phyloP scores from a whole-genome alignment of 352 stramenopile genomes.

The Pythium folliculosum region DNA sequence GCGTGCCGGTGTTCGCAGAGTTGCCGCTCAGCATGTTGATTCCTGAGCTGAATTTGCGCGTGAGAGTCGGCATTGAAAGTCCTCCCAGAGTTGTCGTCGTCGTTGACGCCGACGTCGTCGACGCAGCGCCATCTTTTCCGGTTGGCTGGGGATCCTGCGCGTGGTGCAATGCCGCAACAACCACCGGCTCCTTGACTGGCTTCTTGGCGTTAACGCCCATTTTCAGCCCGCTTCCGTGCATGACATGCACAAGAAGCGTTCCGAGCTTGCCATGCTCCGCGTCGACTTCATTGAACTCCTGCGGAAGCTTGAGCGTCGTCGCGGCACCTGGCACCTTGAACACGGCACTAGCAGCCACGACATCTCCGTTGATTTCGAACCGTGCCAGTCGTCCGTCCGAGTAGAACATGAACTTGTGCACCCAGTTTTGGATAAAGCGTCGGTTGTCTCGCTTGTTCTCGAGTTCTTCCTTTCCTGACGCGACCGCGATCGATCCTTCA shows the following conservation, averaged over 20 bases:
- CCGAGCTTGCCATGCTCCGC: constrained; percentile 74
- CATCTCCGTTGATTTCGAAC: constrained; percentile 89
- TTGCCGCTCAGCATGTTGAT: constrained; percentile 55
- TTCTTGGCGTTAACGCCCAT: constrained; percentile 70
- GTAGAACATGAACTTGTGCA: constrained; percentile 91
- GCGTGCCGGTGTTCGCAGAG: constrained; percentile 16
- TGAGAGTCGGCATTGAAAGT: constrained; percentile 74
- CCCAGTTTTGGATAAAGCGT: constrained; percentile 89
- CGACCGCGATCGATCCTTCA: constrained; percentile 84
- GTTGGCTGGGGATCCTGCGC: constrained; percentile 56
- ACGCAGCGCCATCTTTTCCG: constrained; percentile 11
- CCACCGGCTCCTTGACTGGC: constrained; percentile 61
- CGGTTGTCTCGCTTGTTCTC: constrained; percentile 82
- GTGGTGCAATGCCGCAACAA: constrained; percentile 61
- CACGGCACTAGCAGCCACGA: constrained; percentile 82
- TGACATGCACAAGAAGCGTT: constrained; percentile 70
- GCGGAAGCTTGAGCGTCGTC: constrained; percentile 84
- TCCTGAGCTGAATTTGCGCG: constrained; percentile 68
- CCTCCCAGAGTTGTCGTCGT: constrained; percentile 43
- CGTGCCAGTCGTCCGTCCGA: constrained; percentile 78
- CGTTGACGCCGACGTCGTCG: constrained; percentile 21
- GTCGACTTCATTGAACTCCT: constrained; percentile 89
- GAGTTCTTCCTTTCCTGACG: constrained; percentile 84
- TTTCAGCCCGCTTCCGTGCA: constrained; percentile 82
- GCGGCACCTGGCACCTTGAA: constrained; percentile 86